Evolutionary conservation across 805 yeast species (phyloP).

Genomic region (Sungouiozyma intestinalis): DNA sequence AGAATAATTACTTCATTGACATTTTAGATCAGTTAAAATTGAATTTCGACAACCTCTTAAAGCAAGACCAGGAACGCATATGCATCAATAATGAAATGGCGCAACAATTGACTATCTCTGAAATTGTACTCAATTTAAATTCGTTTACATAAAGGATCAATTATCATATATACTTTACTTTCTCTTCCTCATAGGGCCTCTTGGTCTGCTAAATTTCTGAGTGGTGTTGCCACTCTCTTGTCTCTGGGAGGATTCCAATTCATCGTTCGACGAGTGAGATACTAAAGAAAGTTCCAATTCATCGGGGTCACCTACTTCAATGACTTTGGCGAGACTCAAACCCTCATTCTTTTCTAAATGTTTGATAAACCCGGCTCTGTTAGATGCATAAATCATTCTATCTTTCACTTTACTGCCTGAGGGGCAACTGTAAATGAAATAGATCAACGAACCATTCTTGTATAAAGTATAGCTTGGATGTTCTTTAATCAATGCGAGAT

Average conservation of each 20-base stretch:
- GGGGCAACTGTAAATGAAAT: conserved; percentile 82
- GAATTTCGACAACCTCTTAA: too few relatives aligned
- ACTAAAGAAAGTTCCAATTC: conserved; percentile 46
- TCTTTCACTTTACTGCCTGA: conserved; percentile 82
- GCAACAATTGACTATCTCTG: too few relatives aligned
- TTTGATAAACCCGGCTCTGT: conserved; percentile 49
- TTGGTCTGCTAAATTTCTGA: conserved; percentile 46
- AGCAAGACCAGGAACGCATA: too few relatives aligned
- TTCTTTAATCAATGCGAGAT: conserved; percentile 29
- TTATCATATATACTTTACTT: conserved; percentile 1
- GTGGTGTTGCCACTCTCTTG: conserved; percentile 8
- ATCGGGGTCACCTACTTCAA: conserved; percentile 65
- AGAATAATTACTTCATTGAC: too few relatives aligned
- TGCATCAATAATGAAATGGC: too few relatives aligned
- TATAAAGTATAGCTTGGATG: conserved; percentile 54
- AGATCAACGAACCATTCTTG: conserved; percentile 32
- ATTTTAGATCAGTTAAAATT: too few relatives aligned
- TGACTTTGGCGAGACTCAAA: conserved; percentile 34
- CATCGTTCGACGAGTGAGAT: conserved; percentile 16
- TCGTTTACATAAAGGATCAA: not conserved
- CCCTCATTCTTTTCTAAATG: conserved; percentile 34
- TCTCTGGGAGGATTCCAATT: conserved; percentile 26
- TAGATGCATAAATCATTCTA: conserved; percentile 87
- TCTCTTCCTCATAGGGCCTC: conserved; percentile 54
- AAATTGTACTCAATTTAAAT: not conserved